Evolutionary conservation across 1,284 basidiomycete genomes (phyloP), one percentile per base, ranked within the genome.

Genomic region (Fomitopsis schrenkii): DNA sequence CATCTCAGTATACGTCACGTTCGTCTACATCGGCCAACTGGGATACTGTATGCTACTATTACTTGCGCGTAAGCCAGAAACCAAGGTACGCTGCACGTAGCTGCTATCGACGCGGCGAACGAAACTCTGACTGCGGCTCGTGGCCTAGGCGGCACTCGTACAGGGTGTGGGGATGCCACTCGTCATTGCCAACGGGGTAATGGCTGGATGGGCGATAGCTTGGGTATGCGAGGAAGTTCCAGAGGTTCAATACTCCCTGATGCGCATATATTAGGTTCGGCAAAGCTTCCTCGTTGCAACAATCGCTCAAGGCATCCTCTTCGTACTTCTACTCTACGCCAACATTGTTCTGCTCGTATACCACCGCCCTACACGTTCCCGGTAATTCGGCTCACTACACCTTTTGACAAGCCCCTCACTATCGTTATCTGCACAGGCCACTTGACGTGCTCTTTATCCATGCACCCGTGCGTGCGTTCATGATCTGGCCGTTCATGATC

Each of bases 11-110:
- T 96, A 93, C 73, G 81, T 92, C 62, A 72, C 81, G 3, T 77
- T 80, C 2, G 76, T 90, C 61, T 90, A 83, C 65, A 68, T 86
- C 12, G 79, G 82, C 0, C 86, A 91, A 72, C 80, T 95, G 57
- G 93, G 91, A 0, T 93, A 95, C 69, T 95, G 93, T 62, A 67
- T 93, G 3, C 76, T 94, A 15, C 79, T 96, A 6, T 83, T 93
- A 0, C 66, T 90, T 1, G 85, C 86, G 0, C 79, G 82, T n/a
- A 91, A 87, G 61, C 79, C 84, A 0, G 91, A 93, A 70, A 95
- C 94, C 12, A 96, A 95, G 80, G 90, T 87, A 63, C 50, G 14
- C 35, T 35, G 3, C 30, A 33, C 5, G 30, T 8, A 3, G 19
- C 3, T 26, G 19, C 35, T 52, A 6, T 28, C 19, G n/a, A 3